Evolutionary conservation across 257 asterid genomes (phyloP), one percentile per base, ranked within the genome.

Genomic region (Avicennia marina): DNA sequence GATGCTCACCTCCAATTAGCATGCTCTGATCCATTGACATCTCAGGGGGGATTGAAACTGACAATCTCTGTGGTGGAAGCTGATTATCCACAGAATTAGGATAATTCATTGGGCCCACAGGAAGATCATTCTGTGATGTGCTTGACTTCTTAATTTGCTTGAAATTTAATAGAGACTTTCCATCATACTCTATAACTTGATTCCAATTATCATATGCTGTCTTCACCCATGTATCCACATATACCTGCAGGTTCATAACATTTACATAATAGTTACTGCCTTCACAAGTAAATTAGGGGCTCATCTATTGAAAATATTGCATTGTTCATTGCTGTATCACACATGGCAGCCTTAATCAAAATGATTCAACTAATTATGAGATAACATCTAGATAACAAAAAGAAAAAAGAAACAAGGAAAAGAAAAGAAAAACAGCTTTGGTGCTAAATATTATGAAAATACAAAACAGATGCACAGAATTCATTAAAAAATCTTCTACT

Each of bases 151-250:
- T 78, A 31, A 55, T 79, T 71, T 93, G 87, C 75, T 89, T 80
- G 66, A 80, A 65, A 72, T 71, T 75, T 78, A 89, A 18, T 39
- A 93, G 86, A 18, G 98, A 75, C 65, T 89, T 83, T 17, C 96
- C 98, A 69, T 93, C 98, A 62, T 93, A 93, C 80, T 89, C 98
- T 41, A 93, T 84, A 53, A 84, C 96, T 76, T 84, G 84, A 72
- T 67, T 73, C 98, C 98, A 93, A 59, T 84, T 84, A 33, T 89
- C 98, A 53, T 89, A 93, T 52, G 98, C 98, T 57, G 86, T 93
- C 73, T 93, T 93, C 63, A 93, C 87, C 88, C 77, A 77, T 9
- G 81, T 51, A 76, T 93, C 97, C 62, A 93, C 96, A 57, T 74
- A 80, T 24, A 88, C 87, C 98, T 91, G 71, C 59, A 48, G 16